These are phyloP conservation scores for Dorcoceras hygrometricum DNA, from an alignment of 257 asterid genomes.

Conservation along the genomic window DNA sequence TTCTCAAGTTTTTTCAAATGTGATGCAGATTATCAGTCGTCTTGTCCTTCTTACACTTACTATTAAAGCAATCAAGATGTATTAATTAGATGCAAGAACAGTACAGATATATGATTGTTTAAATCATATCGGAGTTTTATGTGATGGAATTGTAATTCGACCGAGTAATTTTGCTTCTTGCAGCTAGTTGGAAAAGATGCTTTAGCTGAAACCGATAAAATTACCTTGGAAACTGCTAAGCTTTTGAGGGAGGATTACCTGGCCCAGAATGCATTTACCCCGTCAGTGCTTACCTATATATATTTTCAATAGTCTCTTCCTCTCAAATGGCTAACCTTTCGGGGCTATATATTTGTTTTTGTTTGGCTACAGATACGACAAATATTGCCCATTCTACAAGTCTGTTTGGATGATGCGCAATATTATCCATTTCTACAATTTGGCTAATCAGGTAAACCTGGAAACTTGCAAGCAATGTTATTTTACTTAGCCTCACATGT, in stretches of 20 bases:
- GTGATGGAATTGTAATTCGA: slow-evolving; percentile 5
- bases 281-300: slow-evolving; percentile 50
- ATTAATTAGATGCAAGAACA: neutral
- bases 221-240: slow-evolving; percentile 94
- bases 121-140: neutral
- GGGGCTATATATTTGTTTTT: slow-evolving; percentile 11
- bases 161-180: slow-evolving; percentile 31
- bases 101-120: neutral
- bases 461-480: neutral
- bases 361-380: slow-evolving; percentile 71
- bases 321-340: slow-evolving; percentile 1
- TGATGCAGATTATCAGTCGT: neutral
- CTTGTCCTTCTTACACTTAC: neutral
- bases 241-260: slow-evolving; percentile 99
- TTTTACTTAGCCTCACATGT: neutral
- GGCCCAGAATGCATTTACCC: slow-evolving; percentile 97
- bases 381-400: slow-evolving; percentile 97
- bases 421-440: slow-evolving; percentile 88
- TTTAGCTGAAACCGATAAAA: slow-evolving; percentile 93
- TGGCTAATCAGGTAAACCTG: slow-evolving; percentile 89
- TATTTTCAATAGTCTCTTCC: neutral
- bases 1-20: no score
- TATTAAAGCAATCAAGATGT: neutral
- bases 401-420: slow-evolving; percentile 99
- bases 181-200: slow-evolving; percentile 99